Evolutionary conservation across 108 stramenopile species (phyloP).

Genomic region (Aurantiochytrium sp.): DNA sequence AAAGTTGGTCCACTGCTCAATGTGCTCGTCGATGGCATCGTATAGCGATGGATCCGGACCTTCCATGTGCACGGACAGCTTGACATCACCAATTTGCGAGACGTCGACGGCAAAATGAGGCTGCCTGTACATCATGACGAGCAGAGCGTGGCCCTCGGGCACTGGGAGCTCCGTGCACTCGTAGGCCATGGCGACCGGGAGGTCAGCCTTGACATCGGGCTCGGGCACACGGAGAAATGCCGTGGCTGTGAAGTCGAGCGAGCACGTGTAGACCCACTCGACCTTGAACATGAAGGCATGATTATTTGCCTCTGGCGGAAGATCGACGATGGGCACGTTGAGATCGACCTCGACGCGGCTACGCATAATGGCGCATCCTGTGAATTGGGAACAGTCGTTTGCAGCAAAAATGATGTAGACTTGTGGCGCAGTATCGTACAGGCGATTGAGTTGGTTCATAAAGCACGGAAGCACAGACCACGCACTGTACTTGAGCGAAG

Average conservation of each 20-base stretch:
- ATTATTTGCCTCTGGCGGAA: neutral
- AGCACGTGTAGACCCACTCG: neutral
- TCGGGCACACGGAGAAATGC: neutral
- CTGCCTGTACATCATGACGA: constrained; percentile 7
- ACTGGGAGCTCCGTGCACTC: neutral
- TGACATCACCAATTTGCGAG: neutral
- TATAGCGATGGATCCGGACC: neutral
- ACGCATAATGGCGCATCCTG: neutral
- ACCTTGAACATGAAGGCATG: neutral
- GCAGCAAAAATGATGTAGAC: neutral
- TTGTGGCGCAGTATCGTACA: neutral
- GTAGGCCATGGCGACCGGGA: neutral
- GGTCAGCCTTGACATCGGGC: neutral
- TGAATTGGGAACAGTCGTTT: neutral
- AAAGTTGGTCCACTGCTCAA: neutral
- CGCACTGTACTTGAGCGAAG: neutral
- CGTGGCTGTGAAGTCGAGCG: neutral
- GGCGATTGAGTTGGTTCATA: neutral
- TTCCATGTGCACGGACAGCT: constrained; percentile 6
- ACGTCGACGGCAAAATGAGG: neutral
- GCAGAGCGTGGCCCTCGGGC: neutral
- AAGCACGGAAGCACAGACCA: constrained; percentile 18
- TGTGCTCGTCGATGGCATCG: neutral
- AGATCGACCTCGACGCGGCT: neutral
- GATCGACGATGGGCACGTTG: neutral